Evolutionary conservation across 495 filamentous ascomycete genomes (phyloP), one percentile per base, ranked within the genome.

Genomic region (Poronia punctata): DNA sequence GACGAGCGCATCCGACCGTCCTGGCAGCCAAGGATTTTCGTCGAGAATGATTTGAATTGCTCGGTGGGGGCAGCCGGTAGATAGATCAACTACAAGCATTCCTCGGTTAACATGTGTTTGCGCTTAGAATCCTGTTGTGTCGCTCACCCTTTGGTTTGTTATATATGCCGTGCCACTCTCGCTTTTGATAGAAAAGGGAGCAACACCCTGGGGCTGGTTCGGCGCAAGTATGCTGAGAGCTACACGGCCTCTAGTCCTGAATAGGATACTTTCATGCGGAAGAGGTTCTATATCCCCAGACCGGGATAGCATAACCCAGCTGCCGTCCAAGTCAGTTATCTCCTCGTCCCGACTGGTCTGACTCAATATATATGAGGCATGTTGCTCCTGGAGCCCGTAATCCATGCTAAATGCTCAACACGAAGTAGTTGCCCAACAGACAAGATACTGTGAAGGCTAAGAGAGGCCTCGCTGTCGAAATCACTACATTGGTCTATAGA

Each of bases 1-100:
- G 93, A 88, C 2, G 90, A 85, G 5, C 83, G 77, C 38, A 96
- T 86, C 54, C 87, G 86, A n/a, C 80, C 83, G 61, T 98, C 90
- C 62, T 79, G 77, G 28, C 95, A 72, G 51, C 85, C 84, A 35
- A 90, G 73, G 38, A 96, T 80, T 15, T 92, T 92, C 0, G 82
- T 76, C 17, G 88, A 86, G 65, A 98, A 95, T 38, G 88, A 95
- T 52, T 86, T 80, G 51, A 97, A 74, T 19, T 75, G 66, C 7
- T 77, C 64, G 9, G 79, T 84, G 20, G 74, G 71, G 18, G 74
- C 72, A 28, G 79, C 66, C 9, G 92, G 90, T 20, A 97, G 83
- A 54, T 93, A 98, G 48, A 97, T 80, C 36, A 97, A 72, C 88
- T 95, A 48, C 35, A 21, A 27, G 40, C 18, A 48, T 45, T 21